Base-by-base conservation (phyloP, 1,284 basidiomycete genomes). In the Trametes sp. region DNA sequence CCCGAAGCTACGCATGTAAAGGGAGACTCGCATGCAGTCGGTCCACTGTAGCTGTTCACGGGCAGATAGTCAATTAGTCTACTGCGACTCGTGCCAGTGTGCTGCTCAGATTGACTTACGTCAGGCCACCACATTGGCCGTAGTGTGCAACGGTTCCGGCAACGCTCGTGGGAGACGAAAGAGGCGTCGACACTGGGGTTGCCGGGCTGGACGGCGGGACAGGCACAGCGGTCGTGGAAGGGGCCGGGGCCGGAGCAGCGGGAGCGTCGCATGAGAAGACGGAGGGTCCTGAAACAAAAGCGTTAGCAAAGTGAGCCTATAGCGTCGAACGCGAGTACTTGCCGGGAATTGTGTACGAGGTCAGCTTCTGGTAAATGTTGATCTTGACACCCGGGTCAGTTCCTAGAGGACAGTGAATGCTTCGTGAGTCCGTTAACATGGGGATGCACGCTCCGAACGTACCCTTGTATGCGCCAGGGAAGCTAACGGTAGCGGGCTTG, bases 401-500 rank as follows among this genome's bases (percentile, higher is more conserved):
- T 13, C 78, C 78, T 76, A 45, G 38, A 50, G n/a, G 48, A 7
- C 7, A 4, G 10, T 5, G 13, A 38, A 19, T 13, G 23, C 50
- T 13, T 23, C 26, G 9, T 28, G 38, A 31, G 41, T 31, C 16
- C 36, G 9, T n/a, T n/a, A n/a, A n/a, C n/a, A n/a, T n/a, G n/a
- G n/a, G n/a, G 31, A 33, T 28, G 24, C 38, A 61, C 21, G 48
- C 28, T 23, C 9, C 16, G 19, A 11, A 62, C 65, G 60, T 58
- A 76, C 77, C 74, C 26, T 66, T 64, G 72, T 83, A 83, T 1
- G 81, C 81, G 51, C 83, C 82, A 5, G 82, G 82, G 79, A 85
- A 84, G 69, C 75, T 81, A 44, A 84, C 82, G 13, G 81, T 83
- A 10, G 81, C 76, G 6, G 83, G 82, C 26, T 72, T 70, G 2